These are phyloP conservation scores for Dacryopinax primogenitus DNA, from an alignment of 768 basidiomycete species.

Conservation along the genomic window DNA sequence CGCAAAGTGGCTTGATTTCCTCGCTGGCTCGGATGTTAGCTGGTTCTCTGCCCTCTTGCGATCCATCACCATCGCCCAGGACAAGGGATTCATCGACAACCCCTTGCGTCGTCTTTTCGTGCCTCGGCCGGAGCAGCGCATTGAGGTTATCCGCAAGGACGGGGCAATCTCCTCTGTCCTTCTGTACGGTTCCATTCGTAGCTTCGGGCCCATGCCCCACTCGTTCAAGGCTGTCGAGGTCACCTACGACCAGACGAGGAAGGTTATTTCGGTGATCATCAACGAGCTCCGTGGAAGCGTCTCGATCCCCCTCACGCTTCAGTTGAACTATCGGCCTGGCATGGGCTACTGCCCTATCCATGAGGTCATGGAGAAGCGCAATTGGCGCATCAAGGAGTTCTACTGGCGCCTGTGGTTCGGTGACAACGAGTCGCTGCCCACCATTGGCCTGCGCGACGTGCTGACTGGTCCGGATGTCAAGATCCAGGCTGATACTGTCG, in stretches of 20 bases:
- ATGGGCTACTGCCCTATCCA: slow-evolving; percentile 88
- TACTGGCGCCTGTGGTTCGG: slow-evolving; percentile 99
- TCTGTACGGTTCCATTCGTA: slow-evolving; percentile 68
- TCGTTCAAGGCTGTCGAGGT: slow-evolving; percentile 78
- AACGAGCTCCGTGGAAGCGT: slow-evolving; percentile 69
- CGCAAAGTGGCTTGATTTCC: slow-evolving; percentile 64
- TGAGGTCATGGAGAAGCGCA: slow-evolving; percentile 71
- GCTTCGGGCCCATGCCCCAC: slow-evolving; percentile 55
- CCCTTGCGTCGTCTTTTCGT: slow-evolving; percentile 75
- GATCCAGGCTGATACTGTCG: slow-evolving; percentile 62
- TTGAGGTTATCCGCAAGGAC: slow-evolving; percentile 42
- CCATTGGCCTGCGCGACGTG: slow-evolving; percentile 65
- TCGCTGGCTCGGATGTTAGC: slow-evolving; percentile 67
- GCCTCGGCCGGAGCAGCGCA: slow-evolving; percentile 66
- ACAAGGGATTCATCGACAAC: slow-evolving; percentile 72
- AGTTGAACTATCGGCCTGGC: slow-evolving; percentile 76
- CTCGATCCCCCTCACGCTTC: slow-evolving; percentile 66
- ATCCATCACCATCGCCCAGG: slow-evolving; percentile 76
- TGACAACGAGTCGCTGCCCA: slow-evolving; percentile 60
- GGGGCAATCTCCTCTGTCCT: slow-evolving; percentile 44
- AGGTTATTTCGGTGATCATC: slow-evolving; percentile 56
- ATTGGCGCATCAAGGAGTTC: slow-evolving; percentile 85
- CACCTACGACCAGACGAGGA: slow-evolving; percentile 39
- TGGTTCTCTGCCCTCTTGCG: slow-evolving; percentile 82
- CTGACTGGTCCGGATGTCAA: slow-evolving; percentile 80